Evolutionary conservation across 176 grass and related monocot species (phyloP), one percentile per base, ranked within the genome.

Genomic region (Triticum monococcum): DNA sequence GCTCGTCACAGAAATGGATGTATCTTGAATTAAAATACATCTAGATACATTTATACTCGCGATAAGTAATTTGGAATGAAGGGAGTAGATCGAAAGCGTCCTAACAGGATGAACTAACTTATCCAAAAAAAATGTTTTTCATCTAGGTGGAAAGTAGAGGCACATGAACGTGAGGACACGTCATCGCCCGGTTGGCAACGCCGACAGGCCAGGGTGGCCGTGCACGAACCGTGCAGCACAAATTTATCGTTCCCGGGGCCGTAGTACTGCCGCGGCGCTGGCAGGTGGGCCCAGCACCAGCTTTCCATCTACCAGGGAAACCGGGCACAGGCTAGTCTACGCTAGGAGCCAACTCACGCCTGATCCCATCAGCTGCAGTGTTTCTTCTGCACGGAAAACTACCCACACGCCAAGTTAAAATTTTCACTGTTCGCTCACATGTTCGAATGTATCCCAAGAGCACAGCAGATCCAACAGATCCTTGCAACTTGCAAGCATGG

Each of bases 81-180:
- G n/a, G n/a, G n/a, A n/a, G n/a, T n/a, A n/a, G n/a, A n/a, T n/a
- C n/a, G n/a, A n/a, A n/a, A n/a, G n/a, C n/a, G n/a, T 64, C 79
- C 11, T 41, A 2, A 70, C 28, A 67, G 5, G 22, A n/a, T 17
- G 31, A 65, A 61, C 9, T 16, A 84, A 75, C 82, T 43, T 43
- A 12, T 43, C 9, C 4, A 57, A 30, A 76, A 86, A 22, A 43
- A 57, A 24, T 3, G 20, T 26, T 79, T 79, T 59, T 64, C 3
- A 26, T 24, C 13, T 26, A 32, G 54, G 74, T 67, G 72, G 14
- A 52, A 75, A 74, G 40, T 50, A 50, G 18, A 45, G 59, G 68
- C 73, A 46, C 75, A 75, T 45, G 75, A 87, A 68, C 22, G 61
- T 75, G 75, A 91, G 12, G 76, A 63, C 81, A 68, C 59, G 80